These are phyloP conservation scores for Tetrahymena elliotti DNA, from an alignment of 73 alveolate species.

Conservation along the genomic window DNA sequence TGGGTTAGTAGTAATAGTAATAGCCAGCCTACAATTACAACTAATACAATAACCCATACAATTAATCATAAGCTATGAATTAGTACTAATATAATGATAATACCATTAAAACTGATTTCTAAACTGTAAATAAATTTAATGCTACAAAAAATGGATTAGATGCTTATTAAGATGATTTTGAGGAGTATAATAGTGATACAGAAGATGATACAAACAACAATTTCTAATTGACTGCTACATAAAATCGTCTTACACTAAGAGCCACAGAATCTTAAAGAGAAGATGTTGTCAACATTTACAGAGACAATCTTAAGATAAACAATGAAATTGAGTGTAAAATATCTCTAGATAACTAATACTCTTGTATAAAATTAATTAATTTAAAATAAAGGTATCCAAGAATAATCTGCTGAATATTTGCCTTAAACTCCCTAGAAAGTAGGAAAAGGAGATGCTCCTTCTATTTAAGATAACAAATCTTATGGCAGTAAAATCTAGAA, in stretches of 20 bases:
- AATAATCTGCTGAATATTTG: background rate
- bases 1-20: background rate
- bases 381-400: background rate
- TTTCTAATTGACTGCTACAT: background rate
- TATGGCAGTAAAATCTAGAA: background rate
- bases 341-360: no score
- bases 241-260: background rate
- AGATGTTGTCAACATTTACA: background rate
- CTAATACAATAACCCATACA: background rate
- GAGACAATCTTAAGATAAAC: background rate
- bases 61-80: background rate
- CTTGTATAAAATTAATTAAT: no score
- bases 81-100: background rate
- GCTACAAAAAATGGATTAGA: background rate
- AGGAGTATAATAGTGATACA: constrained; percentile 4
- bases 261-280: background rate
- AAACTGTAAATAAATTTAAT: background rate
- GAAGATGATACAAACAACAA: constrained; percentile 1
- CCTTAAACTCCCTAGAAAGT: background rate
- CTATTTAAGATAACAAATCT: background rate
- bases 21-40: background rate
- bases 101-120: constrained; percentile 1
- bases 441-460: background rate
- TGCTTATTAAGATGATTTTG: constrained; percentile 33
- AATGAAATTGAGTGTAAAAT: background rate